Conservation (phyloP, 2,329 filamentous ascomycete genomes). For the Septoria petroselini region DNA sequence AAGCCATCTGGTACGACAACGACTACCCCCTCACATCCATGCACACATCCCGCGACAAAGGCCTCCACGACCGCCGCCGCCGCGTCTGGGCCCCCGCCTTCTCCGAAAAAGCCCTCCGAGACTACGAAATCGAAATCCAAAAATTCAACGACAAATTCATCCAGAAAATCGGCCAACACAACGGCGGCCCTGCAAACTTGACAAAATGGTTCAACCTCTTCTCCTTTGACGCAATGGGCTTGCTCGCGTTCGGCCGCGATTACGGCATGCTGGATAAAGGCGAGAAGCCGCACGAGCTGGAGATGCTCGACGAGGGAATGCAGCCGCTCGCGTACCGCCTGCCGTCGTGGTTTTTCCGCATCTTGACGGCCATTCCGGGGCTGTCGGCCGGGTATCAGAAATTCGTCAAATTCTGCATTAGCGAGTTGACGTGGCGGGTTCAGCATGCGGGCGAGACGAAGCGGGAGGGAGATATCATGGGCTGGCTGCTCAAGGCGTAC, state of each 20-base stretch:
- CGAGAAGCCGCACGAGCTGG: slow-evolving; percentile 38
- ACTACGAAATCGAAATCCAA: slow-evolving; percentile 43
- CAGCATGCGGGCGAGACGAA: slow-evolving; percentile 29
- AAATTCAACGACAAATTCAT: slow-evolving; percentile 41
- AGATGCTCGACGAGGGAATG: slow-evolving; percentile 40
- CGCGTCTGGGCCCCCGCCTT: slow-evolving; percentile 45
- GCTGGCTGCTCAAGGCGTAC: slow-evolving; percentile 37
- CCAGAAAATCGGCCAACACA: slow-evolving; percentile 32
- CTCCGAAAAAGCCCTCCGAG: slow-evolving; percentile 42
- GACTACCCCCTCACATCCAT: slow-evolving; percentile 40
- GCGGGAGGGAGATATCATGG: slow-evolving; percentile 33
- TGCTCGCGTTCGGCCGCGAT: slow-evolving; percentile 45
- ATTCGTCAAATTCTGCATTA: slow-evolving; percentile 41
- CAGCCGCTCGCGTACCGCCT: slow-evolving; percentile 32
- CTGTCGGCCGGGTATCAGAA: slow-evolving; percentile 36
- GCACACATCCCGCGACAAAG: slow-evolving; percentile 40
- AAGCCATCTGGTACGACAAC: slow-evolving; percentile 44
- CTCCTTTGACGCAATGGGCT: slow-evolving; percentile 48
- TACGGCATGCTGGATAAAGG: slow-evolving; percentile 43
- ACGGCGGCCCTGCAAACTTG: slow-evolving; percentile 38
- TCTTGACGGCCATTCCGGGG: slow-evolving; percentile 39
- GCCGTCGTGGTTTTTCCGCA: slow-evolving; percentile 40
- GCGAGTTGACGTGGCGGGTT: slow-evolving; percentile 38
- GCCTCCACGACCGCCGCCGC: slow-evolving; percentile 42
- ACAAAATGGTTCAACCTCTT: slow-evolving; percentile 45